A percentile compares a stretch with the other conserved stretches of the same genome.
phyloP scores from a whole-genome alignment of 163 green algal genomes.

The Smithsoniella earleae region DNA sequence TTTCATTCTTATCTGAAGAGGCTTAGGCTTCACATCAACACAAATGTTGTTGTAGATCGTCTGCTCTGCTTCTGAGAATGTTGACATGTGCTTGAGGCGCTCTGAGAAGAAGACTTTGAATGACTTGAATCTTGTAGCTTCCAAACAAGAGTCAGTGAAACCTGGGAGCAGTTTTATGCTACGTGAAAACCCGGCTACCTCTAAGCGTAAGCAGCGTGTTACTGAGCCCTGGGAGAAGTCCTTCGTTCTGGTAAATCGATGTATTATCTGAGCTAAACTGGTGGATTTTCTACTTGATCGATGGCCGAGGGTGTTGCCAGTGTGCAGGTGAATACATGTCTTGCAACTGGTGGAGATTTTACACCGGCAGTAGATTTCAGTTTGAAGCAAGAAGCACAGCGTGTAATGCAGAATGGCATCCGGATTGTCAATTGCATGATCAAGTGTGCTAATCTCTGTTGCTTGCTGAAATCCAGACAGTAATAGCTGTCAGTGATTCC shows the following conservation, averaged over 20 bases:
- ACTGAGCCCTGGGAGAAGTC: conserved; percentile 59
- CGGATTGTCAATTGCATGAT: conserved; percentile 55
- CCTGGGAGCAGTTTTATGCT: neutral
- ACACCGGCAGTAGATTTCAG: neutral
- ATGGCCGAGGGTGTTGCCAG: neutral
- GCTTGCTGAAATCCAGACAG: conserved; percentile 12
- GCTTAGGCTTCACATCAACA: too few species aligned
- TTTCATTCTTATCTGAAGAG: too few species aligned
- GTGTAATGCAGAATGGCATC: conserved; percentile 44
- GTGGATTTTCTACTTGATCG: neutral
- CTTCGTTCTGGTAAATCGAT: conserved; percentile 59
- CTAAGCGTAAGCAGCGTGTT: conserved; percentile 52
- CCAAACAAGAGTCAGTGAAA: neutral
- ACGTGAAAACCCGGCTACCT: conserved; percentile 25
- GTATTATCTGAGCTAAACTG: neutral
- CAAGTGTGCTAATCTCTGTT: conserved; percentile 38
- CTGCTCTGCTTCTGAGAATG: conserved; percentile 23
- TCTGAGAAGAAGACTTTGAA: conserved; percentile 24
- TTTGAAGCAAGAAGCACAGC: conserved; percentile 42
- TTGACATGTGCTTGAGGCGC: neutral
- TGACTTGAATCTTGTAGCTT: conserved; percentile 6
- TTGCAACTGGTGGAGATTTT: neutral
- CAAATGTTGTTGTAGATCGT: conserved; percentile 3
- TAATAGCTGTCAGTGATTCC: conserved; percentile 48
- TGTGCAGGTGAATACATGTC: conserved; percentile 11